These are phyloP conservation scores for Andrographis paniculata DNA, from an alignment of 305 asterid species.

Conservation along the genomic window DNA sequence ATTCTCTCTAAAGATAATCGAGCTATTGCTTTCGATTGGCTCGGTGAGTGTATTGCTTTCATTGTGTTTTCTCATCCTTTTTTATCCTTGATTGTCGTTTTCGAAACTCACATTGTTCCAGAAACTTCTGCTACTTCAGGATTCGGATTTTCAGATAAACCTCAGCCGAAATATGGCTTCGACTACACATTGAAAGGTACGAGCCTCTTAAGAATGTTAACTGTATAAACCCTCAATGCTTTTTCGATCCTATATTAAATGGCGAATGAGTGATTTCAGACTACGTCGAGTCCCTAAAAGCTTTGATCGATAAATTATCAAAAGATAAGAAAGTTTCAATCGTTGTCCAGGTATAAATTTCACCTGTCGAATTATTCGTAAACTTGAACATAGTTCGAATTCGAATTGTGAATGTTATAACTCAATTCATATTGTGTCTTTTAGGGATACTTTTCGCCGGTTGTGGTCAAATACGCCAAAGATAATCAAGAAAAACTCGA, in stretches of 20 bases:
- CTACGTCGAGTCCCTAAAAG: constrained; percentile 61
- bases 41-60: constrained; percentile 42
- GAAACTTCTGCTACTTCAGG: constrained; percentile 37
- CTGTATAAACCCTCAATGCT: constrained; percentile 2
- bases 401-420: not conserved
- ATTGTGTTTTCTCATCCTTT: not conserved
- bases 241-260: not conserved
- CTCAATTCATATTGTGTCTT: not conserved
- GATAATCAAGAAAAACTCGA: constrained; percentile 61
- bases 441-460: constrained; percentile 83
- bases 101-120: constrained; percentile 1
- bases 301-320: constrained; percentile 49
- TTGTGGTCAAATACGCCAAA: constrained; percentile 73
- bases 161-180: constrained; percentile 86
- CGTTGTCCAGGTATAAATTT: constrained; percentile 67
- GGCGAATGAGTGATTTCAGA: constrained; percentile 29
- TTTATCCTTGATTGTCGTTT: not conserved
- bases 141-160: constrained; percentile 97
- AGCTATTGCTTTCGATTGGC: constrained; percentile 85
- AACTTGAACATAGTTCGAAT: no score
- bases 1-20: constrained; percentile 68
- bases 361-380: no score
- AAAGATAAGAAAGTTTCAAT: constrained; percentile 46
- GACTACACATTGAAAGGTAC: constrained; percentile 86
- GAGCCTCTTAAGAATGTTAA: constrained; percentile 4